A percentile compares a stretch with the other conserved stretches of the same genome.
These are phyloP conservation scores for Mallotus repandus DNA, from an alignment of 441 rosid genomes.

Conservation along the genomic window DNA sequence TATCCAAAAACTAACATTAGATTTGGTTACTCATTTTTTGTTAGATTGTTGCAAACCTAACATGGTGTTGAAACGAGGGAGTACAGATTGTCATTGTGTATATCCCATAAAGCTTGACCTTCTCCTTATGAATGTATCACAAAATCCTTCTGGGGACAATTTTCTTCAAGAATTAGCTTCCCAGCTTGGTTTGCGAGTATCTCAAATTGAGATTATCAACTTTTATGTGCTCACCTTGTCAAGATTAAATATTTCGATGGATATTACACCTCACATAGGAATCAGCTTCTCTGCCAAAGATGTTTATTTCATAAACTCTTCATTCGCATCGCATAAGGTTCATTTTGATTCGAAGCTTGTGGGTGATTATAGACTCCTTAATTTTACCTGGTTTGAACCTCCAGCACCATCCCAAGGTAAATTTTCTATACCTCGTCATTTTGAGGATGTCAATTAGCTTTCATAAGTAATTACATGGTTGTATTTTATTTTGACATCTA, in stretches of 20 bases:
- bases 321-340: conserved; percentile 69
- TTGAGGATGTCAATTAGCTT: neutral
- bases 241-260: conserved; percentile 89
- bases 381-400: conserved; percentile 79
- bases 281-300: conserved; percentile 72
- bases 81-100: conserved; percentile 78
- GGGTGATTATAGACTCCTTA: conserved; percentile 84
- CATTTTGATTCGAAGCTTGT: conserved; percentile 58
- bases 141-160: conserved; percentile 57
- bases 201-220: conserved; percentile 80
- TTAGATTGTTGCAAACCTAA: conserved; percentile 83
- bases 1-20: neutral
- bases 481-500: conserved; percentile 3
- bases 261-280: conserved; percentile 83
- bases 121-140: conserved; percentile 82
- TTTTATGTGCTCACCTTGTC: conserved; percentile 69
- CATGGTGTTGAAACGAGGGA: conserved; percentile 71
- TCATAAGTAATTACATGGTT: conserved; percentile 12
- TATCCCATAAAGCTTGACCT: conserved; percentile 96
- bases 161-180: conserved; percentile 70
- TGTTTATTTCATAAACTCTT: conserved; percentile 67
- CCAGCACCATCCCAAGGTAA: conserved; percentile 80
- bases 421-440: neutral
- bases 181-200: conserved; percentile 68
- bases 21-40: conserved; percentile 28